Conservation (phyloP, 2,329 filamentous ascomycete species). For the Acrodontium crateriforme region DNA sequence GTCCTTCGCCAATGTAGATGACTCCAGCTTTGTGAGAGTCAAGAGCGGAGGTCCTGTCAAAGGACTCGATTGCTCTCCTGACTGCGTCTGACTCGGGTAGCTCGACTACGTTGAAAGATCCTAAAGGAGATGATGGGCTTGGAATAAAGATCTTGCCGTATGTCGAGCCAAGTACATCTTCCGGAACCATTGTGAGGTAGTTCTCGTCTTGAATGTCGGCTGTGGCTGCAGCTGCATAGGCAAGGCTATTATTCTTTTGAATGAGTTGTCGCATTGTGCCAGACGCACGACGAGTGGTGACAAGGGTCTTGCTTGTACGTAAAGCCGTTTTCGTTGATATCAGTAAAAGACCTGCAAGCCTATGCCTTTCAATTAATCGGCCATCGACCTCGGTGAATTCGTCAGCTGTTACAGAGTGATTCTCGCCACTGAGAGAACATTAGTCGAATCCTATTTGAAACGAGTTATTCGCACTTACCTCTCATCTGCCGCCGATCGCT, state of each 20-base stretch:
- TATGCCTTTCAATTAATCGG: conserved; percentile 51
- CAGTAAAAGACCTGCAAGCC: conserved; percentile 61
- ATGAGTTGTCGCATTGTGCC: conserved; percentile 14
- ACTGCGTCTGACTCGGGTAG: conserved; percentile 49
- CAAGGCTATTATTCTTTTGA: conserved; percentile 4
- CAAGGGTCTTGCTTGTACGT: conserved; percentile 17
- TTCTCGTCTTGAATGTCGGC: conserved; percentile 12
- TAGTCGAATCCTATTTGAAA: no score
- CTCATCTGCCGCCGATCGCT: conserved; percentile 1
- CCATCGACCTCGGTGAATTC: conserved; percentile 51
- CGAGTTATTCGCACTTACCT: no score
- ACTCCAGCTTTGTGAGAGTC: conserved; percentile 94
- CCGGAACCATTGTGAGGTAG: conserved; percentile 16
- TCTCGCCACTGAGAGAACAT: no score
- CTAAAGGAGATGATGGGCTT: conserved; percentile 14
- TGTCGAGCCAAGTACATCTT: conserved; percentile 12
- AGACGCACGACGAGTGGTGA: conserved; percentile 19
- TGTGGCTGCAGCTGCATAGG: conserved; percentile 7
- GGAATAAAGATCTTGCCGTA: conserved; percentile 39
- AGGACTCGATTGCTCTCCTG: conserved; percentile 60
- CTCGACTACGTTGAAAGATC: conserved; percentile 36
- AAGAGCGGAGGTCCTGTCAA: conserved; percentile 79
- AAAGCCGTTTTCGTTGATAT: conserved; percentile 59
- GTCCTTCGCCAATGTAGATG: conserved; percentile 80
- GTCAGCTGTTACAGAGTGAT: no score